phyloP scores from a whole-genome alignment of 1,284 basidiomycete genomes.

The Puccinia novopanici region DNA sequence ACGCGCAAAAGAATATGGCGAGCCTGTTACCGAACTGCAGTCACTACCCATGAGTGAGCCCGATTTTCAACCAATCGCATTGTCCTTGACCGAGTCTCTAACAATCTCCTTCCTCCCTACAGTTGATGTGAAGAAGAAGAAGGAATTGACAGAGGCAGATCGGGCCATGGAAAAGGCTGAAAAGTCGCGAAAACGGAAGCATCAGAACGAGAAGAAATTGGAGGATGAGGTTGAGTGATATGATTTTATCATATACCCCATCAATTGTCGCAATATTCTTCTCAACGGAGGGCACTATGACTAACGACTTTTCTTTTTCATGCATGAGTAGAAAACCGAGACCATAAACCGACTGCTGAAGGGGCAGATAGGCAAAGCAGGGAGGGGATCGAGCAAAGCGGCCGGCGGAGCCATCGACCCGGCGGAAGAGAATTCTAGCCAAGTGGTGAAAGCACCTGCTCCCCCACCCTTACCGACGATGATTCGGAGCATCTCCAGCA shows the following conservation, averaged over 20 bases:
- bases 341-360: conserved; percentile 50
- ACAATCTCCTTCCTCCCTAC: not conserved
- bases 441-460: not conserved
- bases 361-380: conserved; percentile 48
- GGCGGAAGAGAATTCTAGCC: conserved; percentile 2
- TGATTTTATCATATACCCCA: not conserved
- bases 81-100: not conserved
- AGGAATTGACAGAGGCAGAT: conserved; percentile 51
- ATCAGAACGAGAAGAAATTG: conserved; percentile 50
- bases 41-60: conserved; percentile 48
- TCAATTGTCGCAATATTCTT: not conserved
- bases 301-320: no score
- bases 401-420: not conserved
- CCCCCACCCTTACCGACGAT: conserved; percentile 1
- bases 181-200: conserved; percentile 49
- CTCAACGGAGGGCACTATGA: not conserved
- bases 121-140: conserved; percentile 49
- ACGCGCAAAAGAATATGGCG: conserved; percentile 49
- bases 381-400: conserved; percentile 12
- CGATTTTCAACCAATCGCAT: not conserved
- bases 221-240: conserved; percentile 46
- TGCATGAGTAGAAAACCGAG: conserved; percentile 45
- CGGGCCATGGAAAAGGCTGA: conserved; percentile 50
- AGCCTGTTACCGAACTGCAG: conserved; percentile 47
- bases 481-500: conserved; percentile 35